These are phyloP conservation scores for Candida koratica DNA, from an alignment of 805 yeast species.

Conservation along the genomic window DNA sequence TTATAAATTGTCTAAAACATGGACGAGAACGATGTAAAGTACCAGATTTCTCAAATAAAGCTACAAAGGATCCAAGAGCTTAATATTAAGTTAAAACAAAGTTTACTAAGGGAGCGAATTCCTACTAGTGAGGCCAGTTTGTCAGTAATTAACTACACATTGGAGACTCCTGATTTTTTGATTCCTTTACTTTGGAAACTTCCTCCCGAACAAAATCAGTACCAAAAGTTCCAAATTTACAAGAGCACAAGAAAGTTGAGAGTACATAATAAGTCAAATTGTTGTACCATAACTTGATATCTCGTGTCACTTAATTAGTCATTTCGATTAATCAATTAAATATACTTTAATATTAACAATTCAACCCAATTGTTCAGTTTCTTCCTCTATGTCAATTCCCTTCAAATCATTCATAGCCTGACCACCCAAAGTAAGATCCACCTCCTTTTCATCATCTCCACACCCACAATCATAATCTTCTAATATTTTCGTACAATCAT, in stretches of 20 bases:
- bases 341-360: not conserved
- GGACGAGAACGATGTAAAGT: constrained; percentile 20
- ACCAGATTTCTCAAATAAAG: constrained; percentile 51
- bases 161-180: constrained; percentile 44
- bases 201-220: constrained; percentile 34
- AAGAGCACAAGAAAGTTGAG: constrained; percentile 11
- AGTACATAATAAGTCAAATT: constrained; percentile 15
- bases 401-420: constrained; percentile 39
- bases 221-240: constrained; percentile 22
- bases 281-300: constrained; percentile 26
- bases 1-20: constrained; percentile 1
- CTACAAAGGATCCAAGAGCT: constrained; percentile 58
- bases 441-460: constrained; percentile 64
- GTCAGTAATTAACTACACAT: constrained; percentile 40
- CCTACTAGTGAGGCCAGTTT: constrained; percentile 62
- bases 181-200: constrained; percentile 42
- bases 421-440: constrained; percentile 36
- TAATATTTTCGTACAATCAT: constrained; percentile 79
- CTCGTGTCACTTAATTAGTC: too few species aligned
- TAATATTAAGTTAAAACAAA: constrained; percentile 49
- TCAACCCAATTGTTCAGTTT: constrained; percentile 43
- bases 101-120: constrained; percentile 53
- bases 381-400: constrained; percentile 44
- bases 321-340: too few species aligned
- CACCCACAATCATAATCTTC: constrained; percentile 98